A percentile compares a stretch with the other conserved stretches of the same genome.
Evolutionary conservation across 2,329 filamentous ascomycete species (phyloP).

Genomic region (Rachicladosporium sp.): DNA sequence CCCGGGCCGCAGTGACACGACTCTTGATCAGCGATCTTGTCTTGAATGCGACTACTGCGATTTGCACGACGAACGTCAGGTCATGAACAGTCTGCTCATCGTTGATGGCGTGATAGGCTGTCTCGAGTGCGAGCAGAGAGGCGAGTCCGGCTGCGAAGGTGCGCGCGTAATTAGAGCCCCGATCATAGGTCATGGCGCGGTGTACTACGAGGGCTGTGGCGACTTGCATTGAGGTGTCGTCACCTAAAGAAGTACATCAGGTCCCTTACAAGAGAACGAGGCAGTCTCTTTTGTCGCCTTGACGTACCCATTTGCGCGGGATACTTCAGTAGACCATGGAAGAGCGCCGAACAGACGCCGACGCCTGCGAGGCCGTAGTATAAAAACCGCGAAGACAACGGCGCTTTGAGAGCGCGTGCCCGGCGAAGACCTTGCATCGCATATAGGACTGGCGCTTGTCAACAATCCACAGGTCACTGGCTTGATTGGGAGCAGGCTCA

Average conservation of each 20-base stretch:
- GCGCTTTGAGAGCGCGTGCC: background rate
- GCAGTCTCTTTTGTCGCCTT: too few relatives aligned
- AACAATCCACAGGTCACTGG: conserved; percentile 2
- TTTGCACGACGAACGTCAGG: conserved; percentile 3
- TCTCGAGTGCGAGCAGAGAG: conserved; percentile 1
- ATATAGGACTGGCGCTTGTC: too few relatives aligned
- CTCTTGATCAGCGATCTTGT: conserved; percentile 3
- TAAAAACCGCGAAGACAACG: conserved; percentile 1
- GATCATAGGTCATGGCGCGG: conserved; percentile 2
- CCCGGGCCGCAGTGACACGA: background rate
- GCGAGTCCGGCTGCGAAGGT: conserved; percentile 1
- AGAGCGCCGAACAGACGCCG: conserved; percentile 4
- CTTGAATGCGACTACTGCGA: conserved; percentile 1
- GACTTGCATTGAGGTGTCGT: conserved; percentile 6
- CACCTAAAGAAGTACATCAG: conserved; percentile 1
- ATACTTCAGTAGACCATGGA: conserved; percentile 5
- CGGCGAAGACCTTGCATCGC: conserved; percentile 2
- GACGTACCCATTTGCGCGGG: conserved; percentile 4
- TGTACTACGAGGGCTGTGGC: conserved; percentile 4
- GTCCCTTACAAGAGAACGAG: too few relatives aligned
- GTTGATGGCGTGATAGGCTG: conserved; percentile 3
- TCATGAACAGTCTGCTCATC: conserved; percentile 5
- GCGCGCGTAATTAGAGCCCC: background rate
- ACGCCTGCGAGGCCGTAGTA: conserved; percentile 5
- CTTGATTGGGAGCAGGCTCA: background rate